Percentiles rank a stretch among this genome's conserved stretches.
These are phyloP conservation scores for Starmera pachycereana DNA, from an alignment of 805 yeast genomes.

Conservation along the genomic window DNA sequence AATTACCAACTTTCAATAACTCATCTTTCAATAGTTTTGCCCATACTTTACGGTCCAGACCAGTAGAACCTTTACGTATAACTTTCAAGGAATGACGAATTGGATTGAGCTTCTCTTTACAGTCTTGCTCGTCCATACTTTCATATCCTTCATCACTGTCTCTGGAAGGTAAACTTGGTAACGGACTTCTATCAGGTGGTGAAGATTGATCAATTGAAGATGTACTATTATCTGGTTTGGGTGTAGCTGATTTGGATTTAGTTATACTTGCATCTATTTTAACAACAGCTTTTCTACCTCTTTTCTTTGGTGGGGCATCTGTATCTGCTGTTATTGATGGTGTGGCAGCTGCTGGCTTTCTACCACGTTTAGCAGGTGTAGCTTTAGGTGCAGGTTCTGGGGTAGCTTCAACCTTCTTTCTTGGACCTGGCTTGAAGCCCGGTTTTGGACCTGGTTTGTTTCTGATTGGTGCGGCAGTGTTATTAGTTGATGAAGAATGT, in stretches of 20 bases:
- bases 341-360: not conserved
- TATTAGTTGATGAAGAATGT: constrained; percentile 20
- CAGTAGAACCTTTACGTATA: constrained; percentile 61
- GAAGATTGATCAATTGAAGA: not conserved
- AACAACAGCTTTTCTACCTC: constrained; percentile 1
- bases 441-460: constrained; percentile 15
- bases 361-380: not conserved
- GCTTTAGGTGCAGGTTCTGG: constrained; percentile 4
- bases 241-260: no score
- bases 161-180: constrained; percentile 3
- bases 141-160: constrained; percentile 48
- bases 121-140: constrained; percentile 67
- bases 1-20: constrained; percentile 63
- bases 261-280: constrained; percentile 1
- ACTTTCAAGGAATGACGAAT: constrained; percentile 57
- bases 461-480: constrained; percentile 19
- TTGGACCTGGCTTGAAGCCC: constrained; percentile 6
- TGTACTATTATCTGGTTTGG: constrained; percentile 2
- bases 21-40: constrained; percentile 60
- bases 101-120: constrained; percentile 52
- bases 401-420: constrained; percentile 5
- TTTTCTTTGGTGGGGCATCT: not conserved
- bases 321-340: not conserved
- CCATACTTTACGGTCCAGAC: constrained; percentile 70
- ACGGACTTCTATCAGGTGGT: constrained; percentile 2